These are phyloP conservation scores for Lineolata rhizophorae DNA, from an alignment of 495 filamentous ascomycete genomes.

Conservation along the genomic window DNA sequence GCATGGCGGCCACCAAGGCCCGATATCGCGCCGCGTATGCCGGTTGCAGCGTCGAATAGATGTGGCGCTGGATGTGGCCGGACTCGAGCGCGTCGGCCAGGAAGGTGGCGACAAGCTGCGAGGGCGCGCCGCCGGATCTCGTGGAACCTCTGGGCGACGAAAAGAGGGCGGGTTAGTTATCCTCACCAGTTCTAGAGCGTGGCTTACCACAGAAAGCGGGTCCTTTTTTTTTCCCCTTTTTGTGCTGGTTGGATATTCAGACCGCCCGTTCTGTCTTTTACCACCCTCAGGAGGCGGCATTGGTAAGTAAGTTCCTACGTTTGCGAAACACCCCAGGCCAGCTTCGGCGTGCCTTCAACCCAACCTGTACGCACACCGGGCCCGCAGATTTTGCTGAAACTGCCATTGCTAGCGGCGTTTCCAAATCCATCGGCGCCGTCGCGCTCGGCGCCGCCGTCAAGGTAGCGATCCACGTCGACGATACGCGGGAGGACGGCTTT, in stretches of 20 bases:
- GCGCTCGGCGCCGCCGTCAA: constrained; percentile 26
- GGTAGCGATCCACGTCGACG: constrained; percentile 49
- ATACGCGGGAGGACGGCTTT: constrained; percentile 40
- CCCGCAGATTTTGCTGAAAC: constrained; percentile 66
- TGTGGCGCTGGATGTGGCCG: constrained; percentile 25
- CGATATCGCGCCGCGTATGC: constrained; percentile 34
- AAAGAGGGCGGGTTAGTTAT: too few species aligned
- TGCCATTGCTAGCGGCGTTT: constrained; percentile 58
- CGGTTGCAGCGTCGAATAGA: constrained; percentile 22
- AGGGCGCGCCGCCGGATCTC: constrained; percentile 54
- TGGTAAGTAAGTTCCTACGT: neutral
- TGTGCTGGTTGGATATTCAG: too few species aligned
- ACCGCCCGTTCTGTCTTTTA: too few species aligned
- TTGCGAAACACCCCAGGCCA: neutral
- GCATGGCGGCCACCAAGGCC: constrained; percentile 29
- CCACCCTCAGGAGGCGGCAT: neutral
- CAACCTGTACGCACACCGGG: constrained; percentile 67
- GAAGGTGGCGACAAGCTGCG: constrained; percentile 44
- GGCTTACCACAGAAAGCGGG: too few species aligned
- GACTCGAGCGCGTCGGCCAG: constrained; percentile 34
- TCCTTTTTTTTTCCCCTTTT: too few species aligned
- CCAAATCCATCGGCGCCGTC: constrained; percentile 34
- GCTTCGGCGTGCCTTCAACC: constrained; percentile 43
- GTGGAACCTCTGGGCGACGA: constrained; percentile 32
- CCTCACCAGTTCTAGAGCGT: too few species aligned